Evolutionary conservation across 768 basidiomycete genomes (phyloP).

Genomic region (Termitomyces sp.): DNA sequence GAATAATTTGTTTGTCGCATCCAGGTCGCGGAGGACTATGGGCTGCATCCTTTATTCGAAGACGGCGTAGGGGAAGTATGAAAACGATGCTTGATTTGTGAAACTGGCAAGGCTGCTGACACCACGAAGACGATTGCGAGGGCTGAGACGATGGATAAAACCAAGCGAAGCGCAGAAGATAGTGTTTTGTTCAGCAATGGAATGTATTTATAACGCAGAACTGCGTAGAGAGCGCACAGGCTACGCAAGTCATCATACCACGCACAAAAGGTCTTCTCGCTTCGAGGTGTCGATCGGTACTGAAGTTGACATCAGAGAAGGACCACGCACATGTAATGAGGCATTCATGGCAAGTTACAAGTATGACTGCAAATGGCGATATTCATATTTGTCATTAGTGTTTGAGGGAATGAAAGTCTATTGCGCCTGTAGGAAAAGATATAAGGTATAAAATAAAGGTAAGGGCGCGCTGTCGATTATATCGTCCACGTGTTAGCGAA

Average conservation of each 20-base stretch:
- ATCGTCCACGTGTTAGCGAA: background rate
- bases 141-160: slow-evolving; percentile 26
- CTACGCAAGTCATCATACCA: slow-evolving; percentile 23
- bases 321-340: slow-evolving; percentile 16
- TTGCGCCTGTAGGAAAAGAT: background rate
- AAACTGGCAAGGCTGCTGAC: slow-evolving; percentile 21
- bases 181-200: slow-evolving; percentile 36
- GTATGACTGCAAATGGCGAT: background rate
- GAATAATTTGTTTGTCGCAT: slow-evolving; percentile 48
- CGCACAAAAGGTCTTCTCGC: slow-evolving; percentile 17
- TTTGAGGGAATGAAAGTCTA: slow-evolving; percentile 11
- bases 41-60: slow-evolving; percentile 50
- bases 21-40: slow-evolving; percentile 59
- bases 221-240: slow-evolving; percentile 43
- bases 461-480: background rate
- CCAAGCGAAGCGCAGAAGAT: slow-evolving; percentile 19
- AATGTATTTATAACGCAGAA: slow-evolving; percentile 34
- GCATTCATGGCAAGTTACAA: slow-evolving; percentile 5
- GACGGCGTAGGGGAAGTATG: slow-evolving; percentile 36
- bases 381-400: slow-evolving; percentile 6
- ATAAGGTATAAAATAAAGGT: background rate
- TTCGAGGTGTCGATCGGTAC: slow-evolving; percentile 27
- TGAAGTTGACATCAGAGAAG: slow-evolving; percentile 8
- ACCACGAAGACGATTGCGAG: slow-evolving; percentile 29
- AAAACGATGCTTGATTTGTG: slow-evolving; percentile 25